Conservation (phyloP, 2,329 filamentous ascomycete genomes). For the Fusarium pseudocircinatum region DNA sequence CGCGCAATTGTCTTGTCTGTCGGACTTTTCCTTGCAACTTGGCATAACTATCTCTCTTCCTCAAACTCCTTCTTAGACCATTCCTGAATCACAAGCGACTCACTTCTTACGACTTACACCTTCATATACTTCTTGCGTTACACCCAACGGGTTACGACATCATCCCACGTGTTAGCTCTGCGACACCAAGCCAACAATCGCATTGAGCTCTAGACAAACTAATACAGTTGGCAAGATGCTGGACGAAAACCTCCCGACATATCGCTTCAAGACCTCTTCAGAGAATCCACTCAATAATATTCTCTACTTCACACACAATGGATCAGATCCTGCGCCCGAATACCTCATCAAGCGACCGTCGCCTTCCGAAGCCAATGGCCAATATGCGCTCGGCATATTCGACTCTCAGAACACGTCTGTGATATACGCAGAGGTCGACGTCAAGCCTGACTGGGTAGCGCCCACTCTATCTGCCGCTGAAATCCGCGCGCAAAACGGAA, state of each 20-base stretch:
- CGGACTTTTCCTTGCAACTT: constrained; percentile 10
- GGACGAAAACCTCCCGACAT: constrained; percentile 91
- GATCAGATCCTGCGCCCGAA: constrained; percentile 79
- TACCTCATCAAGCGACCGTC: constrained; percentile 83
- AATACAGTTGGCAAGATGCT: constrained; percentile 68
- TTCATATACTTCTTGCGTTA: neutral
- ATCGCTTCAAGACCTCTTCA: constrained; percentile 62
- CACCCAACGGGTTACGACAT: constrained; percentile 9
- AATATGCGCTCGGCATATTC: constrained; percentile 86
- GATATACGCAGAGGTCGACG: constrained; percentile 85
- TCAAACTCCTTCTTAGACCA: neutral
- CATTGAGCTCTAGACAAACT: neutral
- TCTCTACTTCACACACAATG: constrained; percentile 73
- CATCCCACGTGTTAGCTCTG: constrained; percentile 12
- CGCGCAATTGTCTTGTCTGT: constrained; percentile 25
- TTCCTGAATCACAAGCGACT: neutral
- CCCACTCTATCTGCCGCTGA: constrained; percentile 84
- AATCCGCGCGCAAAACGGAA: constrained; percentile 73
- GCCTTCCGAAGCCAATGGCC: constrained; percentile 76
- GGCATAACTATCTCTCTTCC: neutral
- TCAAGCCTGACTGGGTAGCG: constrained; percentile 86
- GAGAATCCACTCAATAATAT: constrained; percentile 65
- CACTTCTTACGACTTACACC: neutral
- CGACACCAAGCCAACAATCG: constrained; percentile 12
- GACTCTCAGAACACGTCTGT: constrained; percentile 84